phyloP scores from a whole-genome alignment of 148 eudicot genomes.

The Persicaria maculosa region DNA sequence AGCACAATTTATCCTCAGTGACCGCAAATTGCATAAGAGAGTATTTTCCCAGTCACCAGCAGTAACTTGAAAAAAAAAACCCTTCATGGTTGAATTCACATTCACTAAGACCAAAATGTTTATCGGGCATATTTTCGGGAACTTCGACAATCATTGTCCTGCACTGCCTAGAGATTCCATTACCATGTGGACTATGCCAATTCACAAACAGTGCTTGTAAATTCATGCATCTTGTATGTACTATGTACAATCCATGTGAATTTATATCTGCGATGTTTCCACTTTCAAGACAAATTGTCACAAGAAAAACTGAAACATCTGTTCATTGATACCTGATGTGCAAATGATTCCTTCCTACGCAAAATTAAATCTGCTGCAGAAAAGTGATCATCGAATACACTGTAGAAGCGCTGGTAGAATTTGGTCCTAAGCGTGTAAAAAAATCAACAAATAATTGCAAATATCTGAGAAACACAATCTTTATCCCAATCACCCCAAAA shows the following conservation, averaged over 20 bases:
- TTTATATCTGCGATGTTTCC: neutral
- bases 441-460: conserved; percentile 12
- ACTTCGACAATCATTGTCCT: neutral
- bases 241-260: neutral
- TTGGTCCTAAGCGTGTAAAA: conserved; percentile 34
- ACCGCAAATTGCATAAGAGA: conserved; percentile 1
- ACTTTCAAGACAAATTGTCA: neutral
- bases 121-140: neutral
- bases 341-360: conserved; percentile 83
- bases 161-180: neutral
- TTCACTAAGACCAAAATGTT: neutral
- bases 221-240: neutral
- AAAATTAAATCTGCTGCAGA: conserved; percentile 70
- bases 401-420: conserved; percentile 72
- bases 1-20: neutral
- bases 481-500: conserved; percentile 11
- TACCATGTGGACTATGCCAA: neutral
- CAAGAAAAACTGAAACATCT: neutral
- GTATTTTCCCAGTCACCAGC: neutral
- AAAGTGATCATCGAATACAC: conserved; percentile 74
- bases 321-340: conserved; percentile 46
- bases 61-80: conserved; percentile 1
- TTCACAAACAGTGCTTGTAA: neutral
- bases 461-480: neutral
- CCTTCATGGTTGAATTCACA: neutral